Conservation (phyloP, 768 basidiomycete genomes). For the Boletus eberwhitei region DNA sequence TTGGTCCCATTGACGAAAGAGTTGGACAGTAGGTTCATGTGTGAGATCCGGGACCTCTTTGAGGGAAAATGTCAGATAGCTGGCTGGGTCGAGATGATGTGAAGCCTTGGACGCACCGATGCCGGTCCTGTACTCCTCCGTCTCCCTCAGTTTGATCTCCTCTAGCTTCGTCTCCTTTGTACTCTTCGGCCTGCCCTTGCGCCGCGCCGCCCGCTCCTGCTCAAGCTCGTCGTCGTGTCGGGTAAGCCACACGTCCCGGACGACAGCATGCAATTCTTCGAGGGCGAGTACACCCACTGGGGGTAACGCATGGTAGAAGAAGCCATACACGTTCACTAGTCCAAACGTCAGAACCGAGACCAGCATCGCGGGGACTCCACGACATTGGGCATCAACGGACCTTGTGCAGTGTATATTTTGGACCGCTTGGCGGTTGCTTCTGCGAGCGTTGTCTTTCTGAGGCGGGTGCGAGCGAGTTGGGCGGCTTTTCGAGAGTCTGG, state of each 20-base stretch:
- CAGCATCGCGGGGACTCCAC: too few species aligned
- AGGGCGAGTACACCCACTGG: slow-evolving; percentile 54
- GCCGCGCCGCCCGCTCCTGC: slow-evolving; percentile 53
- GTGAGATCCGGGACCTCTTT: slow-evolving; percentile 80
- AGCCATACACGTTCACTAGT: slow-evolving; percentile 67
- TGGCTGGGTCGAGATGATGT: background rate
- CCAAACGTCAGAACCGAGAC: background rate
- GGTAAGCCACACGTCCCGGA: slow-evolving; percentile 70
- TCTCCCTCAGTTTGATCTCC: slow-evolving; percentile 64
- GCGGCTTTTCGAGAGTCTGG: slow-evolving; percentile 82
- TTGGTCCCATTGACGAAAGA: slow-evolving; percentile 79
- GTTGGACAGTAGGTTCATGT: slow-evolving; percentile 59
- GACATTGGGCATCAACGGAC: slow-evolving; percentile 28
- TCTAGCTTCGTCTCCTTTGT: slow-evolving; percentile 63
- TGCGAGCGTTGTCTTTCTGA: slow-evolving; percentile 67
- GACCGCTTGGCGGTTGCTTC: slow-evolving; percentile 52
- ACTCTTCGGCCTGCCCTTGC: slow-evolving; percentile 77
- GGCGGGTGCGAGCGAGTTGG: slow-evolving; percentile 62
- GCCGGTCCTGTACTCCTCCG: slow-evolving; percentile 75
- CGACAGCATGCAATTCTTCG: slow-evolving; percentile 60
- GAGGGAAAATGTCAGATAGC: background rate
- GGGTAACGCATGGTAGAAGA: slow-evolving; percentile 73
- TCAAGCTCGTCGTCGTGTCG: slow-evolving; percentile 65
- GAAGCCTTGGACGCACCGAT: slow-evolving; percentile 52
- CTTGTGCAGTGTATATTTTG: slow-evolving; percentile 54